These are phyloP conservation scores for Tylopilus sp. DNA, from an alignment of 768 basidiomycete genomes.

Conservation along the genomic window DNA sequence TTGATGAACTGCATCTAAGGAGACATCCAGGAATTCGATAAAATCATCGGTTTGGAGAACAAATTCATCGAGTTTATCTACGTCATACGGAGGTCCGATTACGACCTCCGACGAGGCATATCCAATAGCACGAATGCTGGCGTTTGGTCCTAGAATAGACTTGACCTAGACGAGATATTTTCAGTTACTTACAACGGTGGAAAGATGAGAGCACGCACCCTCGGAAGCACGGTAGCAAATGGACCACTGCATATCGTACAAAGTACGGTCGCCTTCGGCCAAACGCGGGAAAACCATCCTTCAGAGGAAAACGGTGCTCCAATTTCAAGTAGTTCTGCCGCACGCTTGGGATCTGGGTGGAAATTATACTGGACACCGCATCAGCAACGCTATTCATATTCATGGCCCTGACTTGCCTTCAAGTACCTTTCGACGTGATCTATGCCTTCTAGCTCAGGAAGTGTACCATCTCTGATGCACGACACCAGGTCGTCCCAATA, in stretches of 20 bases:
- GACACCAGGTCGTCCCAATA: constrained; percentile 17
- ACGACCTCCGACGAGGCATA: constrained; percentile 12
- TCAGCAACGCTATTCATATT: background rate
- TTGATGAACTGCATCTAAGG: background rate
- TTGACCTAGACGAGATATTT: constrained; percentile 3
- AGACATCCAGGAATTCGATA: background rate
- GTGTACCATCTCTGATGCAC: constrained; percentile 9
- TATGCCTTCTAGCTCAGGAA: constrained; percentile 15
- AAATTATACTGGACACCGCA: constrained; percentile 4
- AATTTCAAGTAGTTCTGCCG: constrained; percentile 15
- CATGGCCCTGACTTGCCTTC: constrained; percentile 1
- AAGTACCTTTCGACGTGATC: constrained; percentile 10
- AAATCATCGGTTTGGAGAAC: background rate
- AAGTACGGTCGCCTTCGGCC: constrained; percentile 9
- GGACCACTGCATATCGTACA: constrained; percentile 6
- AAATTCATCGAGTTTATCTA: constrained; percentile 6
- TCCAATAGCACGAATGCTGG: background rate
- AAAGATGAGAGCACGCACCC: background rate
- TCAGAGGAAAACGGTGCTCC: constrained; percentile 8
- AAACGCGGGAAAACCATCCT: constrained; percentile 18
- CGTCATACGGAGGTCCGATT: background rate
- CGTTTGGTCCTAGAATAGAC: constrained; percentile 10
- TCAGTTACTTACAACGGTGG: background rate
- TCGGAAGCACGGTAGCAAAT: constrained; percentile 11
- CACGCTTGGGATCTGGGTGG: constrained; percentile 13